Percentiles rank a stretch among this genome's conserved stretches.
These are phyloP conservation scores for Myotisia sp. DNA, from an alignment of 2,329 filamentous ascomycete genomes.

Conservation along the genomic window DNA sequence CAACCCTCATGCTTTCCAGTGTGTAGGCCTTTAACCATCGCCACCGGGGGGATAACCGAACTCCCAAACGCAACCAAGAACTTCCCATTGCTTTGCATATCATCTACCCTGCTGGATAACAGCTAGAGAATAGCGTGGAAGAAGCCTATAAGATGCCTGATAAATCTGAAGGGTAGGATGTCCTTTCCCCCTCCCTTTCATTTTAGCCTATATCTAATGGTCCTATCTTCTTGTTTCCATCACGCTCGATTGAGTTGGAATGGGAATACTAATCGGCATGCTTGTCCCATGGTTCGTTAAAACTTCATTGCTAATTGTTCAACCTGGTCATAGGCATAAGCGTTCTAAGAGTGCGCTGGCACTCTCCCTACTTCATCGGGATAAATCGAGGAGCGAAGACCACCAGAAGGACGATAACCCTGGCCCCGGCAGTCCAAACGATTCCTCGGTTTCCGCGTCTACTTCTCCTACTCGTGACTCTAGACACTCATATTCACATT, in stretches of 20 bases:
- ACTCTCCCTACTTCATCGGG: conserved; percentile 40
- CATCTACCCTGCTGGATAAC: too few relatives aligned
- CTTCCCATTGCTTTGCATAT: too few relatives aligned
- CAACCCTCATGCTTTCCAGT: too few relatives aligned
- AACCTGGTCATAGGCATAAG: conserved; percentile 33
- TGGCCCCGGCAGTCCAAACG: conserved; percentile 14
- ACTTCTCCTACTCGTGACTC: conserved; percentile 16
- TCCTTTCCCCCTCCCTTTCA: background rate
- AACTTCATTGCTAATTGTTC: conserved; percentile 3
- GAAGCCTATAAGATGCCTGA: conserved; percentile 20
- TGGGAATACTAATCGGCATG: too few relatives aligned
- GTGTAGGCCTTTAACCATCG: too few relatives aligned
- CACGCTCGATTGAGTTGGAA: background rate
- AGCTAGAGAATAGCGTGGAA: too few relatives aligned
- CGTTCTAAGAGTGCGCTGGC: conserved; percentile 41
- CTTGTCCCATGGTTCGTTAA: background rate
- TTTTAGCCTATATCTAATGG: background rate
- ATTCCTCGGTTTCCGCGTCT: conserved; percentile 18
- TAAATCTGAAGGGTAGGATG: conserved; percentile 20
- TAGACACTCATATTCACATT: conserved; percentile 16
- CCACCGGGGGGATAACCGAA: too few relatives aligned
- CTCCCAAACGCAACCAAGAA: too few relatives aligned
- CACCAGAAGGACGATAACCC: conserved; percentile 21
- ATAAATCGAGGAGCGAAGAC: conserved; percentile 33
- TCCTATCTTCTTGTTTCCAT: background rate